Base-by-base conservation (phyloP, 345 rosid genomes). In the Pugionium cornutum region DNA sequence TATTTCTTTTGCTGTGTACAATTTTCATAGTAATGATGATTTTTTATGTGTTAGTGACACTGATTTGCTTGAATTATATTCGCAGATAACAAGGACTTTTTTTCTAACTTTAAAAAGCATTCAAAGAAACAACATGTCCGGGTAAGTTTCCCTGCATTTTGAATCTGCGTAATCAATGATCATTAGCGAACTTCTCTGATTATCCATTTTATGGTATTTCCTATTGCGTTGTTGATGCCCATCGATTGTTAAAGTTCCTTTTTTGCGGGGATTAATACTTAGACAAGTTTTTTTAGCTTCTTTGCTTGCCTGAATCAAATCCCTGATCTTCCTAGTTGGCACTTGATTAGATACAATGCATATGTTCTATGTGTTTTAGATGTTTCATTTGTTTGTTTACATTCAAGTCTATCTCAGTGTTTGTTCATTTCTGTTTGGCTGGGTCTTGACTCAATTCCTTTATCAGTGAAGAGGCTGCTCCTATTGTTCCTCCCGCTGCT, bases 401-500 rank as follows among this genome's bases (percentile, higher is more conserved):
- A 40, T 9, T 7, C n/a, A 2, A 8, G 4, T 40, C 2, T 7
- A 8, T 7, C n/a, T 40, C 2, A 40, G n/a, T 7, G 18, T 18
- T 18, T 18, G 0, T 40, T 40, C 0, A 1, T 2, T 7, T 40
- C 10, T 40, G 44, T 40, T 40, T 18, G 18, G 18, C 18, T 18
- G 18, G 18, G 18, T 18, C 18, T 40, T 40, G 44, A 40, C 10
- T 40, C n/a, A 4, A 2, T 40, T 40, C n/a, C 2, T 8, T 7
- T 37, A 9, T 9, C 4, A 40, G 44, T 40, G 44, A 40, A 2
- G 44, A 40, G 2, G 44, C 44, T 40, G 44, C 44, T 40, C 5
- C 41, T 26, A 66, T 58, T 61, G 85, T 29, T 77, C 73, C 70
- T 62, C 79, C 80, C 11, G 83, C 65, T 42, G 72, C 69, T 54